phyloP scores from a whole-genome alignment of 1,284 basidiomycete species.

The Dichomitus squalens region DNA sequence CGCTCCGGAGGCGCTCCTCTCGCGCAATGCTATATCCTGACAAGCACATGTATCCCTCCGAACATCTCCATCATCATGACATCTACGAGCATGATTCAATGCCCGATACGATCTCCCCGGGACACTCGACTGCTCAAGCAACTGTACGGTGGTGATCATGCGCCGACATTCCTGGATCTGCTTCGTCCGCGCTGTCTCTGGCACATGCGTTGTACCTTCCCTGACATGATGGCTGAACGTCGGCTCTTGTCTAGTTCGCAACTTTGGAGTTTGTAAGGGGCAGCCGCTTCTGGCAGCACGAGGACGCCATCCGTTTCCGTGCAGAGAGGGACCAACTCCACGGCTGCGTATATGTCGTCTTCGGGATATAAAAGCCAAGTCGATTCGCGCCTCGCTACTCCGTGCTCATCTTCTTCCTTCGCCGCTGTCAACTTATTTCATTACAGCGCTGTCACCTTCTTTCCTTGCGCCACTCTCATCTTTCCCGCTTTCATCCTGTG shows the following conservation, averaged over 20 bases:
- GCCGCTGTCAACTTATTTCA: too few relatives aligned
- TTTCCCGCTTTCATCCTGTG: too few relatives aligned
- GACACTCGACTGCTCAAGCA: conserved; percentile 3
- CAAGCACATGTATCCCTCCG: conserved; percentile 12
- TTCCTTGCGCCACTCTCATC: too few relatives aligned
- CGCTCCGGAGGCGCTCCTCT: not conserved
- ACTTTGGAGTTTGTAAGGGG: conserved; percentile 1
- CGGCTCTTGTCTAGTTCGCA: conserved; percentile 7
- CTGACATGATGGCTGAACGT: conserved; percentile 18
- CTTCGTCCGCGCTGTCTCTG: conserved; percentile 7
- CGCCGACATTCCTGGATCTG: conserved; percentile 12
- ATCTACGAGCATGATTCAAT: conserved; percentile 5
- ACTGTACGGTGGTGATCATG: conserved; percentile 19
- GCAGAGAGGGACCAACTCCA: conserved; percentile 11
- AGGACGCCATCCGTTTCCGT: not conserved
- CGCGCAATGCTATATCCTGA: conserved; percentile 1
- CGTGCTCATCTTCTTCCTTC: too few relatives aligned
- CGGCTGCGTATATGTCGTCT: conserved; percentile 7
- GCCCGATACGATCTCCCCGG: conserved; percentile 18
- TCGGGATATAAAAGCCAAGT: conserved; percentile 12
- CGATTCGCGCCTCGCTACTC: not conserved
- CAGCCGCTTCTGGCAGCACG: not conserved
- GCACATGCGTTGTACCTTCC: conserved; percentile 13
- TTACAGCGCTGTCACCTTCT: too few relatives aligned
- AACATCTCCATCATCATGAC: conserved; percentile 4